Evolutionary conservation across 768 basidiomycete species (phyloP).

Genomic region (Mycena olivaceomarginata): DNA sequence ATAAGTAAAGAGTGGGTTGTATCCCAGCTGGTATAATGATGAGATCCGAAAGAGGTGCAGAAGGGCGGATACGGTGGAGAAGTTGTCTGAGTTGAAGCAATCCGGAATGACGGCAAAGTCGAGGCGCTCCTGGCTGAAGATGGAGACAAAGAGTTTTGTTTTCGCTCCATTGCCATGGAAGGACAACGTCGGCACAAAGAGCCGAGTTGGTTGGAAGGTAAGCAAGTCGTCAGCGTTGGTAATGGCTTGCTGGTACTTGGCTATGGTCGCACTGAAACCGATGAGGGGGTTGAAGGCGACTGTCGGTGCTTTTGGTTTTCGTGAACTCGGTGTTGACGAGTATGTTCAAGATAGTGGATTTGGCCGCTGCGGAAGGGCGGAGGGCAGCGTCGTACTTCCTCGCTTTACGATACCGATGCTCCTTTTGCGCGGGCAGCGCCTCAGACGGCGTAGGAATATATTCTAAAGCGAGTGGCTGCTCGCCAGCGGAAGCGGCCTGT

Average conservation of each 20-base stretch:
- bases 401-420: conserved; percentile 24
- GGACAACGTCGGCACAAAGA: conserved; percentile 34
- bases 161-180: conserved; percentile 37
- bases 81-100: conserved; percentile 29
- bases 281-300: conserved; percentile 32
- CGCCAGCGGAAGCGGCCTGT: conserved; percentile 4
- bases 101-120: conserved; percentile 33
- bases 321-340: conserved; percentile 36
- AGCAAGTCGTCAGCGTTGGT: conserved; percentile 33
- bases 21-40: conserved; percentile 34
- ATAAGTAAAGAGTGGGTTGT: conserved; percentile 36
- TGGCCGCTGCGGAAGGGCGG: conserved; percentile 28
- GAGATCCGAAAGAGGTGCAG: conserved; percentile 33
- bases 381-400: conserved; percentile 37
- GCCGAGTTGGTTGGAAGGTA: conserved; percentile 31
- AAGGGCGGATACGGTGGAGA: conserved; percentile 34
- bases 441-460: conserved; percentile 22
- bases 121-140: conserved; percentile 29
- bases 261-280: conserved; percentile 32
- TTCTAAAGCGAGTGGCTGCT: conserved; percentile 20
- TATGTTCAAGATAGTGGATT: conserved; percentile 30
- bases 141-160: conserved; percentile 35
- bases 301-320: conserved; percentile 26
- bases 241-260: conserved; percentile 40
- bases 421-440: conserved; percentile 21